Conservation (phyloP, 164 flowering plant species). For the Hamamelis virginiana region DNA sequence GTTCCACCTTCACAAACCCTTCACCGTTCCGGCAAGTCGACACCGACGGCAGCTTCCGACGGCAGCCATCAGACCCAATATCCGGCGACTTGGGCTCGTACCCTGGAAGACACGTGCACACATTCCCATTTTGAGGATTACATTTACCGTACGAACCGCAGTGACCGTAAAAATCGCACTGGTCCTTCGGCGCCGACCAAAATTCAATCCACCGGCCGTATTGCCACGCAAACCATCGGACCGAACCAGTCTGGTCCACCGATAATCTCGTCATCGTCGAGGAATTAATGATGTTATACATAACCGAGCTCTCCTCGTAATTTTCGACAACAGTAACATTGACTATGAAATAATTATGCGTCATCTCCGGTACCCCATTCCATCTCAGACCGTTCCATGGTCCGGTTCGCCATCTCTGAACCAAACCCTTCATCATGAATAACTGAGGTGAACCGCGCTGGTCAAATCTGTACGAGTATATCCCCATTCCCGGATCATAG, state of each 20-base stretch:
- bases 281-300: not conserved
- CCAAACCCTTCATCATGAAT: slow-evolving; percentile 7
- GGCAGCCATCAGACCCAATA: not conserved
- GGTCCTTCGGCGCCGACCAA: slow-evolving; percentile 11
- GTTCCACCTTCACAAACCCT: slow-evolving; percentile 17
- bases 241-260: slow-evolving; percentile 11
- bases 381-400: slow-evolving; percentile 26
- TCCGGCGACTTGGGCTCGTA: slow-evolving; percentile 4
- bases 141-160: slow-evolving; percentile 34
- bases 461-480: slow-evolving; percentile 9
- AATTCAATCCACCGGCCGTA: slow-evolving; percentile 17
- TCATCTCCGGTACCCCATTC: slow-evolving; percentile 22
- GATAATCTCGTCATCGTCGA: slow-evolving; percentile 11
- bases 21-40: slow-evolving; percentile 21
- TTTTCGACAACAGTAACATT: slow-evolving; percentile 5
- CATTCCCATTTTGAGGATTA: not conserved
- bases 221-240: slow-evolving; percentile 3
- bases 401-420: slow-evolving; percentile 17
- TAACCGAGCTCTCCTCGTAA: slow-evolving; percentile 5
- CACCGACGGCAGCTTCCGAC: not conserved
- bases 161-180: slow-evolving; percentile 22
- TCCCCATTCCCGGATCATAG: slow-evolving; percentile 31
- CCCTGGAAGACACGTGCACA: slow-evolving; percentile 6
- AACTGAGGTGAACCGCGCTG: slow-evolving; percentile 21
- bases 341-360: not conserved